Conservation (phyloP, 192 early-diverging fungal species). For the Coemansia javaensis region DNA sequence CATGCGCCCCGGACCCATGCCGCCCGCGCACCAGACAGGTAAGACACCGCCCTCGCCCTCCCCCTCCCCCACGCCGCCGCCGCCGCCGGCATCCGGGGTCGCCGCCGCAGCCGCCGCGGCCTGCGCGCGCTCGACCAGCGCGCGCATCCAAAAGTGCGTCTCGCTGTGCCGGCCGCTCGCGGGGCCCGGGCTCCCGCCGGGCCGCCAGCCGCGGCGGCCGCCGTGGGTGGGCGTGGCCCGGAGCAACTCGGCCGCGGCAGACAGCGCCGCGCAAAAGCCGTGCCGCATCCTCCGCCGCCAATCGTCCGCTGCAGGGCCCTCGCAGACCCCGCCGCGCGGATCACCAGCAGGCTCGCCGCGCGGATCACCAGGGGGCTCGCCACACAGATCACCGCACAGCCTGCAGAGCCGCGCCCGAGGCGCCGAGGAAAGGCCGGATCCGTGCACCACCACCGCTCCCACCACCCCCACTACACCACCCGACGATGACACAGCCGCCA, state of each 20-base stretch:
- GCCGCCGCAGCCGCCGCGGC: neutral
- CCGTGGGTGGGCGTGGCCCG: conserved; percentile 13
- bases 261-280: neutral
- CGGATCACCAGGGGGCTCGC: too few species aligned
- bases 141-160: conserved; percentile 14
- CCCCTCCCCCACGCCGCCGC: neutral
- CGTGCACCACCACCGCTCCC: too few species aligned
- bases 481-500: too few species aligned
- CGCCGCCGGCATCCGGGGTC: neutral
- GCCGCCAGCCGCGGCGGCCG: neutral
- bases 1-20: conserved; percentile 19
- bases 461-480: too few species aligned
- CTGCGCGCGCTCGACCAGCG: neutral
- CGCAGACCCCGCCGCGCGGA: too few species aligned
- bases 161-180: conserved; percentile 2
- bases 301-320: conserved; percentile 4
- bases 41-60: conserved; percentile 7
- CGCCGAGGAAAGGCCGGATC: too few species aligned
- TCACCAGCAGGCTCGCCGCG: too few species aligned
- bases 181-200: neutral
- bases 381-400: too few species aligned
- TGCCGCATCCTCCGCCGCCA: conserved; percentile 17
- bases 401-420: conserved; percentile 10
- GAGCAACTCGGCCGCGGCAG: conserved; percentile 3
- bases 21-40: conserved; percentile 18